These are phyloP conservation scores for Phellopilus nigrolimitatus DNA, from an alignment of 1,284 basidiomycete genomes.

Conservation along the genomic window DNA sequence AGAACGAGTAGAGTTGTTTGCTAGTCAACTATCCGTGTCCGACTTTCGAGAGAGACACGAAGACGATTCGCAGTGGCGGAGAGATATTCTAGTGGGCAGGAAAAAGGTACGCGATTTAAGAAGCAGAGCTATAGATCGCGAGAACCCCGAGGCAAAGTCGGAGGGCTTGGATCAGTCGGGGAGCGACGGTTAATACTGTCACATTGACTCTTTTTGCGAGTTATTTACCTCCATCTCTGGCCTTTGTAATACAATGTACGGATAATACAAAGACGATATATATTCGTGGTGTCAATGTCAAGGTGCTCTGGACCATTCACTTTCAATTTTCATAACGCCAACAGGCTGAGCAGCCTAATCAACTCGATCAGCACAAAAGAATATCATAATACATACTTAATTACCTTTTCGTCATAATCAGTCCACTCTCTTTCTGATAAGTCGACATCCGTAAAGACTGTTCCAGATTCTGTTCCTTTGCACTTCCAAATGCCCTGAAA, in stretches of 20 bases:
- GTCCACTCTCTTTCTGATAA: conserved; percentile 66
- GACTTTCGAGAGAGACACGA: not conserved
- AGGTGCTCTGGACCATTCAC: conserved; percentile 61
- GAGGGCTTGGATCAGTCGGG: no score
- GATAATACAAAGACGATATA: no score
- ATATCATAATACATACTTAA: conserved; percentile 12
- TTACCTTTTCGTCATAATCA: conserved; percentile 79
- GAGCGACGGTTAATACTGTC: no score
- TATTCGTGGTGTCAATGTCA: no score
- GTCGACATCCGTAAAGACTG: conserved; percentile 57
- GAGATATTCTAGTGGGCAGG: conserved; percentile 23
- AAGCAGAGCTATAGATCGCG: not conserved
- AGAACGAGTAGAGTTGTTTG: conserved; percentile 3
- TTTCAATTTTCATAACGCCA: conserved; percentile 55
- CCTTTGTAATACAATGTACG: no score
- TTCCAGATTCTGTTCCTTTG: conserved; percentile 48
- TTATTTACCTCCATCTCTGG: no score
- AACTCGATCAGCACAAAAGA: not conserved
- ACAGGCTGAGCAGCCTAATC: conserved; percentile 59
- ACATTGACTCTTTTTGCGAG: no score
- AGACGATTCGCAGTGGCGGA: conserved; percentile 16
- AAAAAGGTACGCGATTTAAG: conserved; percentile 3
- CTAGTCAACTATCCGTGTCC: not conserved
- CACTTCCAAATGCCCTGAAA: conserved; percentile 68
- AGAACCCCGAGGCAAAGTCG: not conserved